Evolutionary conservation across 192 early-diverging fungal species (phyloP), one percentile per base, ranked within the genome.

Genomic region (Coemansia sp.): DNA sequence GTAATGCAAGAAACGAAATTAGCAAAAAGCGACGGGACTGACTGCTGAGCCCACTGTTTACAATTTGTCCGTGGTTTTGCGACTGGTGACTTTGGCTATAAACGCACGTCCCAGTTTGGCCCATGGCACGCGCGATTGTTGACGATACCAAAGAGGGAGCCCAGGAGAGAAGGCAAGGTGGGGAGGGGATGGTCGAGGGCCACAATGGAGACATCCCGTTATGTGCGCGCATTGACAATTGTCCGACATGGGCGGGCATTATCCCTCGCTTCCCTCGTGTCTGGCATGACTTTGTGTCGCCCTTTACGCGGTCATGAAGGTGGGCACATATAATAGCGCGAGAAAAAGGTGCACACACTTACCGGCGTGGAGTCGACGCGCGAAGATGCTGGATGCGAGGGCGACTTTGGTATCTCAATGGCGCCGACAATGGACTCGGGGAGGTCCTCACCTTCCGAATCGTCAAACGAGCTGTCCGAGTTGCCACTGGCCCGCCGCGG

Each of bases 351-450:
- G 29, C 29, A 4, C 29, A 7, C 29, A 73, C 76, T 67, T 80
- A 80, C 76, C 53, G 76, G 76, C 43, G 76, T 80, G 34, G 76
- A 80, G 56, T 71, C 76, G 24, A 65, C 65, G 37, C 76, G 67
- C 12, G 76, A 63, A 19, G 70, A 70, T 26, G 62, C 52, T 26
- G 65, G 61, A 35, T 72, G 76, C 36, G 76, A 80, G 3, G 76
- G 76, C 38, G 76, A 72, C 54, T 69, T 80, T 19, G 76, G 76
- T 17, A 80, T 80, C 34, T 80, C 76, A 56, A 80, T 73, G 4
- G 76, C 66, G 2, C 76, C 76, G 26, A 70, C 63, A 8, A 73
- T 67, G 10, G 71, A 80, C 26, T 80, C 76, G n/a, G 76, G 76
- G 42, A 80, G 55, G 33, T 80, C 76, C 50, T 80, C 76, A 43